Evolutionary conservation across 164 flowering plant genomes (phyloP).

Genomic region (Chloranthus sessilifolius): DNA sequence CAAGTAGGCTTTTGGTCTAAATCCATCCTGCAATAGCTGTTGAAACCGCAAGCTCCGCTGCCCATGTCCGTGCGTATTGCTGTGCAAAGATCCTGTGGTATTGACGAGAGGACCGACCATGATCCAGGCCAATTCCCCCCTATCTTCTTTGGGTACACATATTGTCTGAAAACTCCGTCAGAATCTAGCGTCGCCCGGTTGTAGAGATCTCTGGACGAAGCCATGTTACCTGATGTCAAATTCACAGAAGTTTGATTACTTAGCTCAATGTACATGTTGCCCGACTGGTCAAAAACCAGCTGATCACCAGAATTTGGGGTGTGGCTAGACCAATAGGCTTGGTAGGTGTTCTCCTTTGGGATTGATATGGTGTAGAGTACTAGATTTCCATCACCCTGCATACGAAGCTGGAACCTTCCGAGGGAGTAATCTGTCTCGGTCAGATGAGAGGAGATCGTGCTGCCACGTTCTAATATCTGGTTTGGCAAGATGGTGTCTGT

Average conservation of each 20-base stretch:
- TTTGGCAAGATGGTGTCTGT: constrained; percentile 45
- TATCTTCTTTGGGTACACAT: constrained; percentile 24
- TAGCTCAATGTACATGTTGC: constrained; percentile 20
- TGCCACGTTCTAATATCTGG: constrained; percentile 17
- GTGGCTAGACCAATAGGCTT: constrained; percentile 11
- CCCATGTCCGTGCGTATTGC: constrained; percentile 1
- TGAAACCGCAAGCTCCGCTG: constrained; percentile 44
- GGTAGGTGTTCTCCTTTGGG: constrained; percentile 3
- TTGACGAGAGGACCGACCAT: neutral
- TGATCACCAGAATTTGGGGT: constrained; percentile 13
- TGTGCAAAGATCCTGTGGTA: constrained; percentile 28
- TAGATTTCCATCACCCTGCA: constrained; percentile 33
- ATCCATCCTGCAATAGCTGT: constrained; percentile 34
- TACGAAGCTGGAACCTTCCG: constrained; percentile 26
- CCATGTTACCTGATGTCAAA: neutral
- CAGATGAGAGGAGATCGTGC: constrained; percentile 14
- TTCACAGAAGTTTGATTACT: constrained; percentile 9
- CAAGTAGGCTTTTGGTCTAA: constrained; percentile 23
- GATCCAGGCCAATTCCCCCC: constrained; percentile 30
- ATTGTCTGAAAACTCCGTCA: constrained; percentile 45
- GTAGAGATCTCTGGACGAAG: constrained; percentile 18
- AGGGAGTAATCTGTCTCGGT: constrained; percentile 23
- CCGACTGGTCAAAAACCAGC: constrained; percentile 32
- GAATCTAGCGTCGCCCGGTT: constrained; percentile 34
- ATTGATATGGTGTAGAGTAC: constrained; percentile 18